Base-by-base conservation (phyloP, 805 yeast species). In the Yarrowia keelungensis region DNA sequence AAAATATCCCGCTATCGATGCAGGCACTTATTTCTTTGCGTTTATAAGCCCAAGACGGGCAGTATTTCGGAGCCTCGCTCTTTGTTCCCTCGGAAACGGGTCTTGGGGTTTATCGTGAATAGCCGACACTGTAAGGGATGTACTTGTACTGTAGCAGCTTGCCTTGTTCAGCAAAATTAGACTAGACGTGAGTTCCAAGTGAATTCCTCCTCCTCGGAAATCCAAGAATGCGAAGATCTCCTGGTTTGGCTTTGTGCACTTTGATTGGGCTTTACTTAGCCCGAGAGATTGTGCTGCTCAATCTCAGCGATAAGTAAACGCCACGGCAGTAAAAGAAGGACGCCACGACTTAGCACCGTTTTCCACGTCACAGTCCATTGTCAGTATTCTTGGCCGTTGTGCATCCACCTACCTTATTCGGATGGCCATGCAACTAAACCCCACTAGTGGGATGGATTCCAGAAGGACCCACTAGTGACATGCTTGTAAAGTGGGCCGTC, bases 361-460 rank as follows among this genome's bases (percentile, higher is more conserved):
- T 32, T 5, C 7, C 26, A 45, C 49, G 49, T 45, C 49, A 45
- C 26, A 10, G 9, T 11, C 56, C 56, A 50, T 50, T 50, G 56
- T 50, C 54, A 47, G 8, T 19, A 36, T 16, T 16, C 56, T 36
- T 14, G 58, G 43, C 58, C 32, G 41, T 38, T 53, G 58, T 53
- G 58, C 58, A 53, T 53, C 32, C 58, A 53, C 58, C 58, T 53
- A 53, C 58, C 58, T 53, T 53, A 53, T 53, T 53, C 58, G 58
- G 58, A 53, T 10, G 32, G 35, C n/a, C 7, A 53, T 53, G 58
- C 43, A 53, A 16, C 41, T 53, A 38, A 38, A 36, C 19, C 1
- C 19, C 19, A 36, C 43, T 53, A 38, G 58, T 12, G 58, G 14
- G 58, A 53, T 53, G 58, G 58, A 53, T 53, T 53, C 58, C 58